A percentile compares a stretch with the other conserved stretches of the same genome.
These are phyloP conservation scores for Colletotrichum camelliae DNA, from an alignment of 2,329 filamentous ascomycete genomes.

Conservation along the genomic window DNA sequence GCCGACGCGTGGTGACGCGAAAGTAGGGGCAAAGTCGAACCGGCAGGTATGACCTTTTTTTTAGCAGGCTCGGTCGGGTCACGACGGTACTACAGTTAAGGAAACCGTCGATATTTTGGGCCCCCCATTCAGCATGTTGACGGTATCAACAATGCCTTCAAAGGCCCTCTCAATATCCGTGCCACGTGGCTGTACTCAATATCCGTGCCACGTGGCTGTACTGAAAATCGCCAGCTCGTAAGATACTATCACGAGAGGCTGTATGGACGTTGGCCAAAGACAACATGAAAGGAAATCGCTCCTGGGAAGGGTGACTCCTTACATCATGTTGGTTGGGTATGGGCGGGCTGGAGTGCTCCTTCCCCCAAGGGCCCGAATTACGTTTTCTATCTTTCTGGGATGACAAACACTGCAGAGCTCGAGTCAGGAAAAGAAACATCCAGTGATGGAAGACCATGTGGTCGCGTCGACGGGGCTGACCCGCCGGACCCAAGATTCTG, in stretches of 20 bases:
- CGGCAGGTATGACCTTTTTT: background rate
- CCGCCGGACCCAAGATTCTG: background rate
- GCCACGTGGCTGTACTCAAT: background rate
- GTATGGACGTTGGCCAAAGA: too few relatives aligned
- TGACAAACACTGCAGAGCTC: background rate
- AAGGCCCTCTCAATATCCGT: background rate
- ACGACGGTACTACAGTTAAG: too few relatives aligned
- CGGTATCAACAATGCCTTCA: fast-evolving
- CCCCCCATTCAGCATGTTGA: fast-evolving
- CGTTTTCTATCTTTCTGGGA: background rate
- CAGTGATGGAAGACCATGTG: background rate
- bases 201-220: background rate
- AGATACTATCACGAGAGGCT: too few relatives aligned
- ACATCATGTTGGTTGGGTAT: background rate
- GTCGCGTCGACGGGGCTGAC: background rate
- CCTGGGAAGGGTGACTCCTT: background rate
- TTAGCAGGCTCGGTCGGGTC: background rate
- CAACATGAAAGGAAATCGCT: too few relatives aligned
- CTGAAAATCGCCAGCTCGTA: background rate
- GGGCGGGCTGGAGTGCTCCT: background rate
- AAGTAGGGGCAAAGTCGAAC: background rate
- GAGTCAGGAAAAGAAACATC: background rate
- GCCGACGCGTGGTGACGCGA: background rate
- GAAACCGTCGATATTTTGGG: background rate
- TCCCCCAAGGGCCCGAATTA: background rate